Conservation (phyloP, 73 alveolate genomes). For the Paramecium bursaria region DNA sequence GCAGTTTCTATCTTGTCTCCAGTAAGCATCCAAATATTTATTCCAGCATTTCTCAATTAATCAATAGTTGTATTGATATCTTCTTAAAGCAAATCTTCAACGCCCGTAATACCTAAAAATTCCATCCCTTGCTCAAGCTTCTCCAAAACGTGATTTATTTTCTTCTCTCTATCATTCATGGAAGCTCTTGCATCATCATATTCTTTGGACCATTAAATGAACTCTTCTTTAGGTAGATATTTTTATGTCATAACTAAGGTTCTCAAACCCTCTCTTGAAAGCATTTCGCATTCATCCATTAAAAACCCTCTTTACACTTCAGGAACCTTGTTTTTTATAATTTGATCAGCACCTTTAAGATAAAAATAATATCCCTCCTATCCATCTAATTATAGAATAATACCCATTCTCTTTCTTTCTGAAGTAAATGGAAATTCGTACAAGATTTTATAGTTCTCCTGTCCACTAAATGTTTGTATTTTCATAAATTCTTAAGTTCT, state of each 20-base stretch:
- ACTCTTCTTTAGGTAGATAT: constrained; percentile 75
- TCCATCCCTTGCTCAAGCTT: constrained; percentile 90
- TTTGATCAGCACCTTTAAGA: constrained; percentile 97
- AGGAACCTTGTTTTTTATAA: constrained; percentile 87
- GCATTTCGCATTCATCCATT: constrained; percentile 88
- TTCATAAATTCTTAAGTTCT: constrained; percentile 79
- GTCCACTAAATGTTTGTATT: constrained; percentile 71
- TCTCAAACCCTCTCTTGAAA: constrained; percentile 93
- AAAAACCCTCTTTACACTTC: constrained; percentile 79
- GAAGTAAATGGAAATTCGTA: constrained; percentile 91
- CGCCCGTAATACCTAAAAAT: constrained; percentile 93
- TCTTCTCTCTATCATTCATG: constrained; percentile 82
- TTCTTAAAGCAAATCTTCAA: constrained; percentile 93
- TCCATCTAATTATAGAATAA: constrained; percentile 76
- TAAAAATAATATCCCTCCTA: constrained; percentile 83
- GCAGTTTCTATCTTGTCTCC: constrained; percentile 94
- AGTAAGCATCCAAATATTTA: constrained; percentile 94
- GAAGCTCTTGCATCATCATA: constrained; percentile 83
- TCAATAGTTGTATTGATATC: constrained; percentile 88
- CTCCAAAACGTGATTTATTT: constrained; percentile 75
- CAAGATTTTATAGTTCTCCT: constrained; percentile 83
- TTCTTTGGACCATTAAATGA: constrained; percentile 75
- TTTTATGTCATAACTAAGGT: constrained; percentile 92
- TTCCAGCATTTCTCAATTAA: constrained; percentile 89
- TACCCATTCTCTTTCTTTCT: constrained; percentile 95